Percentiles rank a stretch among this genome's conserved stretches.
These are phyloP conservation scores for Kitagawia praeruptora DNA, from an alignment of 129 eudicot genomes.

Conservation along the genomic window DNA sequence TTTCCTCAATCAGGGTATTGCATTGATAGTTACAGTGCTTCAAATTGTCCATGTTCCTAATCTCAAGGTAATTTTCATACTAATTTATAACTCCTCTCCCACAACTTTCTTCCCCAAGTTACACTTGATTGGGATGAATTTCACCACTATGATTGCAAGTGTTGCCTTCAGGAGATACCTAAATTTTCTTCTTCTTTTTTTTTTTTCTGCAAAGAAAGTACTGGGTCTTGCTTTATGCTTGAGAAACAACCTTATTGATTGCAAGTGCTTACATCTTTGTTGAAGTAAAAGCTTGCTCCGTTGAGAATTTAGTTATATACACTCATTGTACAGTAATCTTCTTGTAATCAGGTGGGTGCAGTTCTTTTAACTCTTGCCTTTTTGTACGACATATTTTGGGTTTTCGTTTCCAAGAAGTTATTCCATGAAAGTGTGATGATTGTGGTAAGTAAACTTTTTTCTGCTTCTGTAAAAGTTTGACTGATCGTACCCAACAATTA, in stretches of 20 bases:
- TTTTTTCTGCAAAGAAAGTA: not conserved
- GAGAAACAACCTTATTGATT: not conserved
- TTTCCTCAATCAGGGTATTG: conserved; percentile 58
- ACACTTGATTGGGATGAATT: not conserved
- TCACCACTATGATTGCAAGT: not conserved
- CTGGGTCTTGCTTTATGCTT: not conserved
- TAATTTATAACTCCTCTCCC: not conserved
- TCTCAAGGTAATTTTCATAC: conserved; percentile 60
- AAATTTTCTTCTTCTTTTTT: not conserved
- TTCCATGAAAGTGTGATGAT: conserved; percentile 94
- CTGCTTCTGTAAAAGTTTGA: not conserved
- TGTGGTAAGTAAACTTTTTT: conserved; percentile 48
- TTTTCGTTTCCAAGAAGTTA: conserved; percentile 60
- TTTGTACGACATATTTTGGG: conserved; percentile 90
- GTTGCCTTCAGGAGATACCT: not conserved
- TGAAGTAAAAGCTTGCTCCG: not conserved
- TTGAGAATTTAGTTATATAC: not conserved
- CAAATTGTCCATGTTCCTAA: conserved; percentile 86
- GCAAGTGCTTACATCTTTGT: not conserved
- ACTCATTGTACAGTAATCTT: not conserved
- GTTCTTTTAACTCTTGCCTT: conserved; percentile 78
- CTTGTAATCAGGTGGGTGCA: conserved; percentile 55
- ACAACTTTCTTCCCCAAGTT: not conserved
- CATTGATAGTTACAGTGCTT: conserved; percentile 74
- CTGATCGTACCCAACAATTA: not conserved